Base-by-base conservation (phyloP, 441 rosid species). In the Raphanus hybrid region DNA sequence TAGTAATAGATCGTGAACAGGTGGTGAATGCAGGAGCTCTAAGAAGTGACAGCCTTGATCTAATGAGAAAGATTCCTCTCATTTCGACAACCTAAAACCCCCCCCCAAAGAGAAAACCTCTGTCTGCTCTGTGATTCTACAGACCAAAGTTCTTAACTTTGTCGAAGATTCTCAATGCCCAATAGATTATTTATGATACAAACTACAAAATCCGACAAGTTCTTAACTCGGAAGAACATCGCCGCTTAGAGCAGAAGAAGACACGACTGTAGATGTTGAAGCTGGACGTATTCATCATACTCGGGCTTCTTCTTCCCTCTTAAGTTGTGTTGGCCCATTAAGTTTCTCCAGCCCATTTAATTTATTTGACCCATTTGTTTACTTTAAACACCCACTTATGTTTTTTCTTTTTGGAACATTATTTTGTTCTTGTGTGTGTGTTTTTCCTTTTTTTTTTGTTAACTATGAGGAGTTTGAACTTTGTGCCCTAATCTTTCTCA, bases 11-110 rank as follows among this genome's bases (percentile, higher is more conserved):
- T 78, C 74, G 67, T 8, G 82, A 57, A 78, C 58, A 77, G 69
- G 78, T 26, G 69, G 78, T 26, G 18, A 64, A 60, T 43, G 70
- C 81, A 10, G 83, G 61, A 86, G 77, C 29, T 20, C 81, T 67
- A 23, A 78, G 43, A 18, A 48, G 45, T 8, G 70, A 77, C 2
- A 81, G 34, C 18, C 76, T 81, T 9, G 82, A 87, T 43, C 86
- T 82, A 64, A 82, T 57, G 5, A 77, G 60, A 72, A 90, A 85
- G 77, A 77, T 58, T 77, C 86, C 82, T 65, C 79, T 84, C 91
- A 90, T 93, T 58, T 8, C 65, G 8, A 48, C 41, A 74, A 69
- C 15, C 43, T 3, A n/a, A 64, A n/a, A n/a, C n/a, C n/a, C n/a
- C n/a, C n/a, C n/a, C n/a, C n/a, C n/a, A n/a, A n/a, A n/a, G n/a